Evolutionary conservation across 108 stramenopile species (phyloP).

Genomic region (Mayamaea pseudoterrestris): DNA sequence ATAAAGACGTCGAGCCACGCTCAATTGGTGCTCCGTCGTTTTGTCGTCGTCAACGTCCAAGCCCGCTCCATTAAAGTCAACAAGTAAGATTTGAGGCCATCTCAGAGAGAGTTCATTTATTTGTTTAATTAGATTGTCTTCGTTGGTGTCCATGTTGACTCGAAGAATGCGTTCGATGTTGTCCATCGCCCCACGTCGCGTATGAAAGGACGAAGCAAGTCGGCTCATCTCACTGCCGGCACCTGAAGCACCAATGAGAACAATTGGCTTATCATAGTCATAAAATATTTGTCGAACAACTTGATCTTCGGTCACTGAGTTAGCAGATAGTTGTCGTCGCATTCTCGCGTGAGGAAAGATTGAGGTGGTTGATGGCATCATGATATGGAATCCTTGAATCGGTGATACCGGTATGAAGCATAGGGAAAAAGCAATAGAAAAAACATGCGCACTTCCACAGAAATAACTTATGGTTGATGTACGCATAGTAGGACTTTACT

Average conservation of each 20-base stretch:
- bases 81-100: slow-evolving; percentile 36
- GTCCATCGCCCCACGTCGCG: slow-evolving; percentile 11
- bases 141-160: background rate
- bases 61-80: slow-evolving; percentile 40
- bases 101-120: background rate
- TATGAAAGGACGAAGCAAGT: slow-evolving; percentile 50
- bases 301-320: too few relatives aligned
- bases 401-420: too few relatives aligned
- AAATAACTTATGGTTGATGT: too few relatives aligned
- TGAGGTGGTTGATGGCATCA: too few relatives aligned
- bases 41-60: slow-evolving; percentile 10
- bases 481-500: too few relatives aligned
- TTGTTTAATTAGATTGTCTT: slow-evolving; percentile 5
- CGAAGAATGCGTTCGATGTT: slow-evolving; percentile 22
- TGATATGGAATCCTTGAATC: too few relatives aligned
- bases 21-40: slow-evolving; percentile 8
- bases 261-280: slow-evolving; percentile 72
- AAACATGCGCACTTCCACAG: too few relatives aligned
- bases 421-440: too few relatives aligned
- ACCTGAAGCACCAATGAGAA: slow-evolving; percentile 54
- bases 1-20: slow-evolving; percentile 38
- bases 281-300: slow-evolving; percentile 31
- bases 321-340: too few relatives aligned
- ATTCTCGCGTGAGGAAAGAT: too few relatives aligned
- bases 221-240: slow-evolving; percentile 47